phyloP scores from a whole-genome alignment of 2,329 filamentous ascomycete genomes.

The Gnomoniopsis smithogilvyi region DNA sequence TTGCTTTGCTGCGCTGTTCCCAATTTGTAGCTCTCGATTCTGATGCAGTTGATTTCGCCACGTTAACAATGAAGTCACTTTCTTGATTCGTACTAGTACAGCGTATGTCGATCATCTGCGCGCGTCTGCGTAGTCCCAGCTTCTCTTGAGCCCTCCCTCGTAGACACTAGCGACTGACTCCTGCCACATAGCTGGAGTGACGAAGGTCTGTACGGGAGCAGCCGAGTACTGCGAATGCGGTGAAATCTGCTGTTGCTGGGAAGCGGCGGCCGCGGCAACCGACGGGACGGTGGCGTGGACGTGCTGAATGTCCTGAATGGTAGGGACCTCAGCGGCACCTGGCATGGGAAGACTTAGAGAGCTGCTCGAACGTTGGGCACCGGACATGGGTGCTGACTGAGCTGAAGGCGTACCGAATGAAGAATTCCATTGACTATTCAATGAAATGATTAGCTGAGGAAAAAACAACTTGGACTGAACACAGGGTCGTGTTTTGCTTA shows the following conservation, averaged over 20 bases:
- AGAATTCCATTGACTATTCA: slow-evolving; percentile 82
- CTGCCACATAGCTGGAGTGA: slow-evolving; percentile 72
- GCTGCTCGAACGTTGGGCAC: slow-evolving; percentile 41
- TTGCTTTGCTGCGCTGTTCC: neutral
- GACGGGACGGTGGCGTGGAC: slow-evolving; percentile 42
- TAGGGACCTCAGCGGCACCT: slow-evolving; percentile 51
- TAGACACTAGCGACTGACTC: slow-evolving; percentile 68
- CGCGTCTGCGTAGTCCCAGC: slow-evolving; percentile 54
- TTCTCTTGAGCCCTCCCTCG: slow-evolving; percentile 60
- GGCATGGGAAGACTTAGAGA: slow-evolving; percentile 52
- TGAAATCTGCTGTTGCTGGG: slow-evolving; percentile 29
- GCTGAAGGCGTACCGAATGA: slow-evolving; percentile 75
- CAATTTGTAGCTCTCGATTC: neutral
- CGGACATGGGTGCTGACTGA: slow-evolving; percentile 39
- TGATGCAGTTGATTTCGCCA: neutral
- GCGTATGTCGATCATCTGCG: slow-evolving; percentile 23
- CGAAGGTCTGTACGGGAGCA: slow-evolving; percentile 54
- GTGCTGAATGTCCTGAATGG: slow-evolving; percentile 50
- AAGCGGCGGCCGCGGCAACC: slow-evolving; percentile 36
- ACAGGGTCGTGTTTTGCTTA: slow-evolving; percentile 47
- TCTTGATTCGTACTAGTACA: neutral
- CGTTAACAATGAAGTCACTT: neutral
- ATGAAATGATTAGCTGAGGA: slow-evolving; percentile 16
- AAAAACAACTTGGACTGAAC: slow-evolving; percentile 11
- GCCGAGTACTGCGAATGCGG: slow-evolving; percentile 48